Evolutionary conservation across 2,329 filamentous ascomycete species (phyloP), one percentile per base, ranked within the genome.

Genomic region (Fusarium compactum): DNA sequence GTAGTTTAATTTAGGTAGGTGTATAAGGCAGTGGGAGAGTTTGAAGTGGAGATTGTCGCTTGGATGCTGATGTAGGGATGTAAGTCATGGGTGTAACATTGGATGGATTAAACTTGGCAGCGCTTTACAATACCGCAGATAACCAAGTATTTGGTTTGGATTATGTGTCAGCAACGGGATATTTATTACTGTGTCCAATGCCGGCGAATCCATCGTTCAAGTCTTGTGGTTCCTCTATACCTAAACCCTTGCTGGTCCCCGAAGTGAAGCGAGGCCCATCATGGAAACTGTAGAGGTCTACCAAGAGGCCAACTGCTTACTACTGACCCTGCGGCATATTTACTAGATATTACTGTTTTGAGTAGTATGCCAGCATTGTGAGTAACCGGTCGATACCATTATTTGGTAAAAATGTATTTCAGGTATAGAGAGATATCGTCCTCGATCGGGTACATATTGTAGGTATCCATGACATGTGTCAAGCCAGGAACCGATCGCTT

Each of bases 401-500:
- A 32, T 43, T 24, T 40, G 12, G 25, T 8, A 46, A 18, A 18
- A 8, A 54, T 38, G 14, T 4, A 16, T 25, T 44, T 50, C 29
- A 20, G 20, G 48, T 50, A 14, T 18, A 52, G 22, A 20, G 12
- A 38, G 2, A 27, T 25, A 15, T 51, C 24, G 32, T 52, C 22
- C 32, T 52, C 32, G 14, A 27, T n/a, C 24, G 38, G 29, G 32
- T 40, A 40, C 20, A 22, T 24, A 18, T 12, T 25, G 29, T 18
- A 30, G 41, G 44, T 51, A 52, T 24, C 24, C 24, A 24, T 58
- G 62, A 46, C 65, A 68, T 70, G 52, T 58, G 57, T 59, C 41
- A 30, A 41, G n/a, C 55, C 62, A 62, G 63, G 70, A 70, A 65
- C 57, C 45, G 54, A 65, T 41, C 32, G 30, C 45, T 67, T 61